Base-by-base conservation (phyloP, 192 early-diverging fungal genomes). In the Backusella psychrophila region DNA sequence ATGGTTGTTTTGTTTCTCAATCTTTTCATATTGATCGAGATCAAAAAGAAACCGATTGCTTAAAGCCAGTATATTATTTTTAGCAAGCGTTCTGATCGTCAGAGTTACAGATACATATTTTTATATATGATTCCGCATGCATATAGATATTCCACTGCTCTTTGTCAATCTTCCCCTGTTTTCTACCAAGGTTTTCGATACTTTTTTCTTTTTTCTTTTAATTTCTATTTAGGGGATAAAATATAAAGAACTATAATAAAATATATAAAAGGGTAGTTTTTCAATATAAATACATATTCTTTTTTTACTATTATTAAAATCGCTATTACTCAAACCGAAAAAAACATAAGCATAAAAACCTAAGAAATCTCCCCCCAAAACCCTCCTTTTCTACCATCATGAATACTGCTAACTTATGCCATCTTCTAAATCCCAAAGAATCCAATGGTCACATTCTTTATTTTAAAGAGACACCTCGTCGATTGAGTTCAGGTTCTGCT, bases 401-500 rank as follows among this genome's bases (percentile, higher is more conserved):
- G 56, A 63, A 63, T 63, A 63, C 56, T 63, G 8, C 56, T 11
- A 63, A 63, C 21, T 63, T 63, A 63, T 63, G 56, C 23, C 56
- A 63, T 12, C 56, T 63, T 63, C 56, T 63, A 23, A 63, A 63
- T 23, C 56, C 56, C 56, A 63, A 63, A 63, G 56, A 63, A 63
- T 63, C 56, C 12, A 63, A 63, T 63, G 56, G 56, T 63, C 23
- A 63, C 12, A 63, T 63, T 63, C 23, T 63, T 63, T 63, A 63
- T 14, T 63, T 29, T 12, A 63, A 63, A 29, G 56, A 63, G 56
- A 63, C 56, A 29, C 66, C 72, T 15, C 77, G 75, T 33, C 77
- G 81, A 4, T 53, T 82, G 15, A 79, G 77, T 38, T 79, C 77
- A 44, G 81, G 81, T 17, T 82, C 75, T 33, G 81, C 81, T 14